Percentiles rank a stretch among this genome's conserved stretches.
These are phyloP conservation scores for Peniophora sp. DNA, from an alignment of 1,284 basidiomycete species.

Conservation along the genomic window DNA sequence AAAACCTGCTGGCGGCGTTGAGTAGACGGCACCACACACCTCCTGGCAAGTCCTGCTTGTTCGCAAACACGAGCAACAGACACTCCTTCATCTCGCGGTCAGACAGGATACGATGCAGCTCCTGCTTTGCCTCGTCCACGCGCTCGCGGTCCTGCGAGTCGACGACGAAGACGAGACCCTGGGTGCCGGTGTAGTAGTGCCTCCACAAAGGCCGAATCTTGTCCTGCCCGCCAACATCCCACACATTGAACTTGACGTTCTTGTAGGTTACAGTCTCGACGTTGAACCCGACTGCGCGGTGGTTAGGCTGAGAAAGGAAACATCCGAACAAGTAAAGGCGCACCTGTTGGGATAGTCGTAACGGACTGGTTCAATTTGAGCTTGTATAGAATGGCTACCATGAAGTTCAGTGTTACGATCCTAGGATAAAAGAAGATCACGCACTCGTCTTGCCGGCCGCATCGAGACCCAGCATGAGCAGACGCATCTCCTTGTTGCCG, in stretches of 20 bases:
- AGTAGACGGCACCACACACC: conserved; percentile 44
- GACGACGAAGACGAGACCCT: conserved; percentile 97
- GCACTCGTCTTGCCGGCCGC: conserved; percentile 95
- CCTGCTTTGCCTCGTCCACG: conserved; percentile 94
- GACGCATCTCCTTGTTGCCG: conserved; percentile 99
- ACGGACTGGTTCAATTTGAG: conserved; percentile 99
- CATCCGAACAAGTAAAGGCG: conserved; percentile 18
- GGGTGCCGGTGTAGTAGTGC: conserved; percentile 98
- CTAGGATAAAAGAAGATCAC: conserved; percentile 15
- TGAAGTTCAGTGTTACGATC: conserved; percentile 5
- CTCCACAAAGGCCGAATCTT: conserved; percentile 98
- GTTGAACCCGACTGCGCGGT: conserved; percentile 81
- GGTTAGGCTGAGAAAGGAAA: not conserved
- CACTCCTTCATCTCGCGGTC: conserved; percentile 99
- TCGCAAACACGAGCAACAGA: conserved; percentile 94
- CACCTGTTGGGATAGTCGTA: conserved; percentile 97
- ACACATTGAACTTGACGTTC: conserved; percentile 99
- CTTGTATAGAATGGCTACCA: conserved; percentile 94
- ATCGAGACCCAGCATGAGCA: conserved; percentile 88
- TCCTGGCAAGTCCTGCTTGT: conserved; percentile 98
- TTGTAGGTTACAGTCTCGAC: conserved; percentile 99
- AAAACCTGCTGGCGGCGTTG: not conserved
- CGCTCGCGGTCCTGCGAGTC: conserved; percentile 88
- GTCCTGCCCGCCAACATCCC: conserved; percentile 99
- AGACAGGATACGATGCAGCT: conserved; percentile 93